These are phyloP conservation scores for Darksidea phi DNA, from an alignment of 495 filamentous ascomycete genomes.

Conservation along the genomic window DNA sequence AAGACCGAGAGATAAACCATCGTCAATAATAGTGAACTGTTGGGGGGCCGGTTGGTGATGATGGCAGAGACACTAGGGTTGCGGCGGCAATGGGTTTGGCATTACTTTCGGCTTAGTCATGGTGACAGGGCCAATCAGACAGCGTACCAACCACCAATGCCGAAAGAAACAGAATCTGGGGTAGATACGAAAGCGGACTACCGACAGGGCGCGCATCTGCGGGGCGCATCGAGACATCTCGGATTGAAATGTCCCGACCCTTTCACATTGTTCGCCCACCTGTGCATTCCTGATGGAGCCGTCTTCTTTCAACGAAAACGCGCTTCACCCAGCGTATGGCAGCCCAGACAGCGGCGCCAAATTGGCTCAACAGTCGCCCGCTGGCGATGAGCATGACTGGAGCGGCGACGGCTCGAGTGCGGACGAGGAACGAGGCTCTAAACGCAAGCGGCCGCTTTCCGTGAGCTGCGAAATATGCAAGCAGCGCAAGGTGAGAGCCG, in stretches of 20 bases:
- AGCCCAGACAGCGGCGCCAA: slow-evolving; percentile 23
- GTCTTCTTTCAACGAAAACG: neutral
- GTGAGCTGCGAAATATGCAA: slow-evolving; percentile 79
- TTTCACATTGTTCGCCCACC: neutral
- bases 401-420: slow-evolving; percentile 33
- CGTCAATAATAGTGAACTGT: slow-evolving; percentile 16
- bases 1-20: slow-evolving; percentile 24
- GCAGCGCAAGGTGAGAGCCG: slow-evolving; percentile 58
- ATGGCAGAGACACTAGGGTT: neutral
- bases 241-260: no score
- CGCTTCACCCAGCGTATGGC: slow-evolving; percentile 16
- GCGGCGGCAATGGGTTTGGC: neutral
- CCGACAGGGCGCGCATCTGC: neutral
- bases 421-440: slow-evolving; percentile 44
- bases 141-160: neutral
- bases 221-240: neutral
- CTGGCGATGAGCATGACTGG: slow-evolving; percentile 33
- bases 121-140: neutral
- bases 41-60: slow-evolving; percentile 3
- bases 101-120: neutral
- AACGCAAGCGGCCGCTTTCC: slow-evolving; percentile 55
- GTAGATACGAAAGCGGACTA: neutral
- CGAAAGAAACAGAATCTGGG: neutral
- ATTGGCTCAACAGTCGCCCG: slow-evolving; percentile 33
- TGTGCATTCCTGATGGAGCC: slow-evolving; percentile 22